Conservation (phyloP, 73 alveolate genomes). For the Paraurostyla sp. region DNA sequence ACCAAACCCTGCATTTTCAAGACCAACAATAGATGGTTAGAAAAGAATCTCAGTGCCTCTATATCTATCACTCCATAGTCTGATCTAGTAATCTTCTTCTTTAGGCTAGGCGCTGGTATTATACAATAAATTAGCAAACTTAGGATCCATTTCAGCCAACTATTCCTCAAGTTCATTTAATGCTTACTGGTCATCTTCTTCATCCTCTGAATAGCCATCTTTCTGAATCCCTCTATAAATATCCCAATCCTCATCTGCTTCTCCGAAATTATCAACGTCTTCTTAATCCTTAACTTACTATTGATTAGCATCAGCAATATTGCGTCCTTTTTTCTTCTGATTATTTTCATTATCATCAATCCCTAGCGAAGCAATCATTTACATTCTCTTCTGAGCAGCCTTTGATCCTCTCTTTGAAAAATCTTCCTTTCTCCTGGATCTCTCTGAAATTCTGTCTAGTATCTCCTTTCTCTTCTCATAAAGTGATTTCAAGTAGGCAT, state of each 20-base stretch:
- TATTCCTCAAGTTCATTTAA: constrained; percentile 89
- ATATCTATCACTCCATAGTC: constrained; percentile 89
- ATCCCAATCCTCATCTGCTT: constrained; percentile 97
- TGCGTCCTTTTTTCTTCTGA: constrained; percentile 54
- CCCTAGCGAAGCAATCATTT: constrained; percentile 90
- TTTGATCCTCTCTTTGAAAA: constrained; percentile 90
- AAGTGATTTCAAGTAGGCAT: constrained; percentile 82
- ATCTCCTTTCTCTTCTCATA: constrained; percentile 87
- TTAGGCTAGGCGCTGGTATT: constrained; percentile 83
- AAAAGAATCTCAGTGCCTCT: constrained; percentile 91
- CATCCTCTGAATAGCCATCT: constrained; percentile 89
- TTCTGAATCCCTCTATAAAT: constrained; percentile 90
- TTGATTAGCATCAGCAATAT: neutral
- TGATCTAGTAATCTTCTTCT: constrained; percentile 88
- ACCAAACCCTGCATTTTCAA: constrained; percentile 91
- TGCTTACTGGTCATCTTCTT: constrained; percentile 91
- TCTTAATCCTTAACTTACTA: neutral
- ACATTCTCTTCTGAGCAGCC: constrained; percentile 89
- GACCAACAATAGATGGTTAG: constrained; percentile 91
- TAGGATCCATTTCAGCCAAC: constrained; percentile 87
- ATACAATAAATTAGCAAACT: constrained; percentile 74
- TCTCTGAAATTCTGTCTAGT: constrained; percentile 83
- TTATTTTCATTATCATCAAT: constrained; percentile 76
- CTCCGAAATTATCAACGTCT: constrained; percentile 91
- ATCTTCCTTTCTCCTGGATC: constrained; percentile 87